Evolutionary conservation across 805 yeast species (phyloP).

Genomic region (Phaffomyces opuntiae): DNA sequence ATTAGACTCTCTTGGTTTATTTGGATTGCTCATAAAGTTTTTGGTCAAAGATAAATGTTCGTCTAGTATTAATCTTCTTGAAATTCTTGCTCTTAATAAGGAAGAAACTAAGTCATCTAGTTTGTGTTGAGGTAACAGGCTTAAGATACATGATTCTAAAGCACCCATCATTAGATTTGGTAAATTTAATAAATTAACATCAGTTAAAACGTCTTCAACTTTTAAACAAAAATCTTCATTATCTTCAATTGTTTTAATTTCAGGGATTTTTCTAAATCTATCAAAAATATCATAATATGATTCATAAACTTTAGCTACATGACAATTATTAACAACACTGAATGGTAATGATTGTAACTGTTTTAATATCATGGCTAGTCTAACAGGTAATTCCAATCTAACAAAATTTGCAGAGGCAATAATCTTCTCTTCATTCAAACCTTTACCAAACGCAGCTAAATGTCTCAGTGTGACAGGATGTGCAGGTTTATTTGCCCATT

Average conservation of each 20-base stretch:
- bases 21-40: constrained; percentile 45
- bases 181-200: constrained; percentile 72
- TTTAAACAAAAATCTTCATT: constrained; percentile 66
- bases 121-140: constrained; percentile 48
- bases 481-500: constrained; percentile 60
- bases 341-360: constrained; percentile 81
- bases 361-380: constrained; percentile 73
- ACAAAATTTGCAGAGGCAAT: constrained; percentile 85
- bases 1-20: constrained; percentile 38
- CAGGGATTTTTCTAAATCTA: constrained; percentile 66
- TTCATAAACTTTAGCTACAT: constrained; percentile 82
- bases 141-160: constrained; percentile 62
- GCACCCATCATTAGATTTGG: constrained; percentile 94
- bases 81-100: constrained; percentile 77
- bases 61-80: constrained; percentile 85
- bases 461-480: constrained; percentile 90
- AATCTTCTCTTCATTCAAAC: constrained; percentile 67
- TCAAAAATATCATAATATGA: constrained; percentile 85
- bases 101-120: constrained; percentile 72
- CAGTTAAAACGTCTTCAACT: constrained; percentile 54
- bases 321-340: constrained; percentile 77
- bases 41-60: constrained; percentile 80
- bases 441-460: constrained; percentile 82
- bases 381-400: constrained; percentile 71
- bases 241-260: constrained; percentile 62